phyloP scores from a whole-genome alignment of 495 filamentous ascomycete species.

The Evansstolkia leycettana region DNA sequence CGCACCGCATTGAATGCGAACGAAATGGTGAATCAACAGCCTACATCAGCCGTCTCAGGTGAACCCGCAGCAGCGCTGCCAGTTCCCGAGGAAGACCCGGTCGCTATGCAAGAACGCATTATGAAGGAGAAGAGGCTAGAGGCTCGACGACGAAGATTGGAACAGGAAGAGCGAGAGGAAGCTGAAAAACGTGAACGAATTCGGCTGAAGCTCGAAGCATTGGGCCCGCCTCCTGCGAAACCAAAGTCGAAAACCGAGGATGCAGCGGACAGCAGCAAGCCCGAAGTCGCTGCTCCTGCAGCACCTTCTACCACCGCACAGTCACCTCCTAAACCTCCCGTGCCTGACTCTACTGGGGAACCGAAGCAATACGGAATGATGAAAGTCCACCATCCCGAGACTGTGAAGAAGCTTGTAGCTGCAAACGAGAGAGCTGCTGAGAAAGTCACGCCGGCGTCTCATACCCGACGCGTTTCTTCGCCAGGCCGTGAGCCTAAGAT shows the following conservation, averaged over 20 bases:
- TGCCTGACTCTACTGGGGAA: constrained; percentile 37
- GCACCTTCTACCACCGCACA: constrained; percentile 12
- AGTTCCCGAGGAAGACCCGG: constrained; percentile 40
- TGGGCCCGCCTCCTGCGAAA: constrained; percentile 54
- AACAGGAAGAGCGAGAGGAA: constrained; percentile 73
- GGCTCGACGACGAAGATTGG: constrained; percentile 63
- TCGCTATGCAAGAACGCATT: constrained; percentile 62
- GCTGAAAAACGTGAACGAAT: constrained; percentile 72
- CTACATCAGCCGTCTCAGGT: constrained; percentile 18
- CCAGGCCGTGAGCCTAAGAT: constrained; percentile 22
- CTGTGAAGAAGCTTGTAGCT: constrained; percentile 28
- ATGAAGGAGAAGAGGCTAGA: constrained; percentile 75
- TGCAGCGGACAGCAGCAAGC: constrained; percentile 15
- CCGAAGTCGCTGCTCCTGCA: constrained; percentile 12
- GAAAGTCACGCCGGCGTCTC: constrained; percentile 15
- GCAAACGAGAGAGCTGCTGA: constrained; percentile 26
- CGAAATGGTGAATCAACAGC: constrained; percentile 4
- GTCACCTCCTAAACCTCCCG: constrained; percentile 41
- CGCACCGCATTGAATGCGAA: constrained; percentile 36
- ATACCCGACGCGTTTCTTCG: constrained; percentile 19
- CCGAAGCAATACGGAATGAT: constrained; percentile 48
- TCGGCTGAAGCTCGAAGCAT: constrained; percentile 63
- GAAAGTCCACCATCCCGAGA: constrained; percentile 42
- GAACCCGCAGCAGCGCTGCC: constrained; percentile 18
- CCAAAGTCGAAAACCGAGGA: constrained; percentile 37